These are phyloP conservation scores for Gastrodia elata DNA, from an alignment of 106 monocot species.

Conservation along the genomic window DNA sequence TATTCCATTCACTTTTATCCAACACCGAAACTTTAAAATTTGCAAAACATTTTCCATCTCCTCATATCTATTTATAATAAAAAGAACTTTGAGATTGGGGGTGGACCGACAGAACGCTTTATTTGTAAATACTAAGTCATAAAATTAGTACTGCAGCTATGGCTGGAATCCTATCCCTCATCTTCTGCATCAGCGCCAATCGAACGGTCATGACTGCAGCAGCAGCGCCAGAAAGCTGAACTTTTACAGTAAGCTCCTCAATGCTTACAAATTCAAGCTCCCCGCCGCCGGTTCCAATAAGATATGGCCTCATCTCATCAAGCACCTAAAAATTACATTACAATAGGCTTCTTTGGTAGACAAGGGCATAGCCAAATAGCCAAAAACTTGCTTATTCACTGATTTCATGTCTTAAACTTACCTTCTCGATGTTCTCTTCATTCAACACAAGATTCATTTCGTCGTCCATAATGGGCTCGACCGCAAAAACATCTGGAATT, in stretches of 20 bases:
- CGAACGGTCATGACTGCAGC: constrained; percentile 85
- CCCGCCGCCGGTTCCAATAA: constrained; percentile 80
- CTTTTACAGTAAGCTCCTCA: constrained; percentile 89
- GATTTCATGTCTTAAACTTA: too few species aligned
- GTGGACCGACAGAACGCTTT: too few species aligned
- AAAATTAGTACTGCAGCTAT: constrained; percentile 91
- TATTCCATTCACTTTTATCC: too few species aligned
- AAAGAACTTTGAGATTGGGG: too few species aligned
- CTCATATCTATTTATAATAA: too few species aligned
- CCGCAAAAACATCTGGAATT: constrained; percentile 93
- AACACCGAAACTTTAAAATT: too few species aligned
- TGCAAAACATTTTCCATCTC: too few species aligned
- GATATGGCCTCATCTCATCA: constrained; percentile 92
- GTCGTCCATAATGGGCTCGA: constrained; percentile 81
- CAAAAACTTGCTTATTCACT: too few species aligned
- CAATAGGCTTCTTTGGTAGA: too few species aligned
- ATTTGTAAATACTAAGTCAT: too few species aligned
- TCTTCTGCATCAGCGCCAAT: constrained; percentile 85
- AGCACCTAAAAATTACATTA: constrained; percentile 70
- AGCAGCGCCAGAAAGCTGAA: constrained; percentile 81
- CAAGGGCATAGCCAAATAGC: too few species aligned
- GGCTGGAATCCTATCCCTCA: constrained; percentile 84
- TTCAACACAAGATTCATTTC: constrained; percentile 81
- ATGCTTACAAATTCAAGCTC: constrained; percentile 73
- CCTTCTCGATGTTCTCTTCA: constrained; percentile 95